Conservation (phyloP, 805 yeast genomes). For the Pichia occidentalis region DNA sequence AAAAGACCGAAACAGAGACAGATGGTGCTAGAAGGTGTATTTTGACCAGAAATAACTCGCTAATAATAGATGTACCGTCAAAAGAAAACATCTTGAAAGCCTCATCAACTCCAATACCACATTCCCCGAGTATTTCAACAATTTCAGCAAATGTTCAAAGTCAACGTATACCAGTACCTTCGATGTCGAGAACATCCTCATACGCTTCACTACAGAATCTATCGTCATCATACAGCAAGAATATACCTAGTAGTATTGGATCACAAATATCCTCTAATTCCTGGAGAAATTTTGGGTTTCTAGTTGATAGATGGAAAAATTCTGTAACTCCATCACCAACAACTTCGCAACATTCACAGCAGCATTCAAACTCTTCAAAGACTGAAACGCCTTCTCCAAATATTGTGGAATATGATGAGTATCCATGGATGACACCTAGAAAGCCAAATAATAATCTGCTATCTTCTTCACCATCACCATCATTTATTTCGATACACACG, state of each 20-base stretch:
- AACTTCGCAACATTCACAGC: constrained; percentile 5
- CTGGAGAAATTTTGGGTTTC: constrained; percentile 28
- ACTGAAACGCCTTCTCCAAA: constrained; percentile 9
- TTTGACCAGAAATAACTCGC: constrained; percentile 3
- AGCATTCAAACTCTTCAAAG: background rate
- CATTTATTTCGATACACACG: constrained; percentile 7
- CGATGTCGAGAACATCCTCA: constrained; percentile 26
- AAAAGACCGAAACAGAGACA: background rate
- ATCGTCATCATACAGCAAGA: constrained; percentile 33
- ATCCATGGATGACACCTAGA: constrained; percentile 12
- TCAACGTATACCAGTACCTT: constrained; percentile 19
- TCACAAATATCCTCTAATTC: constrained; percentile 19
- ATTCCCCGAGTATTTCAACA: constrained; percentile 14
- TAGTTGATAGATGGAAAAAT: constrained; percentile 25
- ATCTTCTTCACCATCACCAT: constrained; percentile 9
- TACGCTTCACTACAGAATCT: constrained; percentile 31
- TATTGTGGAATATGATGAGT: constrained; percentile 11
- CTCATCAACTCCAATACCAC: constrained; percentile 4
- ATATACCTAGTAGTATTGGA: constrained; percentile 8
- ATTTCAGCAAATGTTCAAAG: constrained; percentile 16
- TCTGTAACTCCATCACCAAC: constrained; percentile 8
- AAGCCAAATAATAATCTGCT: constrained; percentile 1
- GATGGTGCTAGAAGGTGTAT: background rate
- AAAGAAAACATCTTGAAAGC: background rate
- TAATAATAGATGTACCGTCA: constrained; percentile 3